Conservation (phyloP, 805 yeast species). For the Yamadazyma kitorensis region DNA sequence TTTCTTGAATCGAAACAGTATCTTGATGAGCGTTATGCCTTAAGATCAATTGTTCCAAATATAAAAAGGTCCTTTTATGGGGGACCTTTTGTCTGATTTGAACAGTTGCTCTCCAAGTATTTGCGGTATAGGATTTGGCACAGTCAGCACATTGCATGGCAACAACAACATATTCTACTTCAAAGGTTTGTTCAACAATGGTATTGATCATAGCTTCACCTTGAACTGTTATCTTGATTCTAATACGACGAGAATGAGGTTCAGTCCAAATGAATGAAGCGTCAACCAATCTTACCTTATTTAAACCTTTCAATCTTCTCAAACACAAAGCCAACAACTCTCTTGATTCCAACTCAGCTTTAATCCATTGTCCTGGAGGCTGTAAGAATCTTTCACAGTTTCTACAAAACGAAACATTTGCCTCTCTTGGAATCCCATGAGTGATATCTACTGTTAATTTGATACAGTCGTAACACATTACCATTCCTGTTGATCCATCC, state of each 20-base stretch:
- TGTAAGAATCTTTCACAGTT: conserved; percentile 95
- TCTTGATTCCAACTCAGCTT: conserved; percentile 87
- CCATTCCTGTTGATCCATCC: conserved; percentile 91
- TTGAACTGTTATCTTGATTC: conserved; percentile 88
- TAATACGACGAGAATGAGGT: conserved; percentile 95
- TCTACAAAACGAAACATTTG: conserved; percentile 89
- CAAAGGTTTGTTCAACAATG: conserved; percentile 89
- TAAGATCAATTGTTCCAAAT: conserved; percentile 91
- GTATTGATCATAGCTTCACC: conserved; percentile 95
- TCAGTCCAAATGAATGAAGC: conserved; percentile 98
- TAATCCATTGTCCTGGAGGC: conserved; percentile 93
- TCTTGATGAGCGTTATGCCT: conserved; percentile 91
- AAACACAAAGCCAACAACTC: conserved; percentile 89
- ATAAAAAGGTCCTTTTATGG: conserved; percentile 94
- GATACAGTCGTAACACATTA: conserved; percentile 97
- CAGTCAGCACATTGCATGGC: conserved; percentile 99
- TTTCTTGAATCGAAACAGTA: conserved; percentile 89
- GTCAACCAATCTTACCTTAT: conserved; percentile 81
- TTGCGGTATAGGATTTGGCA: conserved; percentile 93
- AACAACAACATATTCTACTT: conserved; percentile 87
- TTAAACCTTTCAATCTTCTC: conserved; percentile 82
- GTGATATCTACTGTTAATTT: conserved; percentile 91
- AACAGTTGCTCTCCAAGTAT: conserved; percentile 97
- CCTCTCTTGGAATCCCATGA: conserved; percentile 88
- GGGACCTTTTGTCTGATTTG: conserved; percentile 97